Base-by-base conservation (phyloP, 1,139 yeast genomes). In the Taphrina flavorubra region DNA sequence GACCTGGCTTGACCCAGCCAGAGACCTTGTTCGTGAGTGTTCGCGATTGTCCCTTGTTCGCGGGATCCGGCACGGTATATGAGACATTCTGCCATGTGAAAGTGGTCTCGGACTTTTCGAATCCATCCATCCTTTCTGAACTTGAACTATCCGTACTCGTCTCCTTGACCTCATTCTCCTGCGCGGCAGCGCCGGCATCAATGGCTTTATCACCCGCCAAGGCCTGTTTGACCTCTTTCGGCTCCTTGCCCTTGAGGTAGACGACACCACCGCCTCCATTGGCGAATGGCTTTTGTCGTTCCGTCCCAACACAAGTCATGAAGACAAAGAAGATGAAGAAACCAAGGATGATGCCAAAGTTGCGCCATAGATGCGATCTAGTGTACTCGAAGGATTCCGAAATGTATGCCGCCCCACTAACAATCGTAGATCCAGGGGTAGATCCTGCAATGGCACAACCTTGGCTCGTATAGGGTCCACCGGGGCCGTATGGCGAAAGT, bases 201-300 rank as follows among this genome's bases (percentile, higher is more conserved):
- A 90, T 71, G 59, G 77, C 77, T 39, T 70, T 73, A n/a, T 68
- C 70, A 42, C 58, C 65, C 2, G 61, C 69, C 8, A 69, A 53
- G 20, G 71, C 72, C 63, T 72, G 74, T 47, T 70, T 73, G 13
- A 76, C 51, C 60, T 55, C 74, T 75, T 40, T 73, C 71, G 87
- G 70, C 63, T 76, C 75, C 70, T 75, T 75, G 69, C 79, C 72
- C 64, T 77, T 77, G 4, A 87, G 87, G 81, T 86, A 90, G 59
- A 90, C 83, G 66, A 89, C 83, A 79, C 90, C 97, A 80, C 96
- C 97, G 77, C 90, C 92, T 79, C 86, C 85, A 25, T 90, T 85
- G 77, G 92, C 90, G 75, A 87, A 88, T 75, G 87, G 87, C 72
- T 79, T 88, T 14, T 49, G 63, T 4, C 51, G 63, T 37, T 66